These are phyloP conservation scores for Amyloporia xantha DNA, from an alignment of 768 basidiomycete species.

Conservation along the genomic window DNA sequence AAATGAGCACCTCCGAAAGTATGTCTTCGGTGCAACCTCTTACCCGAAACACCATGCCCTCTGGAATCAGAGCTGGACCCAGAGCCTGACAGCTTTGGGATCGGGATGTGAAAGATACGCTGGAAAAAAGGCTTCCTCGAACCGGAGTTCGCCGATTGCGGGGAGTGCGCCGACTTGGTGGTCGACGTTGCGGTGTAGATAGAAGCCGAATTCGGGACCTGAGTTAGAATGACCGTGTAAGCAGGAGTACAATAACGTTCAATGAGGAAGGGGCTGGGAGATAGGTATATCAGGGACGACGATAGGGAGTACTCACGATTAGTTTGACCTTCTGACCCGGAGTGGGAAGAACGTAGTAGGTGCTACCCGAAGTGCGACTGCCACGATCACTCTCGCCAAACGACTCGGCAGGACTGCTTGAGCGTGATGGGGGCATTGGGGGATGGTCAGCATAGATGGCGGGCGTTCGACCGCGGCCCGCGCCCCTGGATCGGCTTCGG, in stretches of 20 bases:
- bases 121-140: conserved; percentile 56
- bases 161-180: conserved; percentile 49
- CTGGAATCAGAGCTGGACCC: conserved; percentile 15
- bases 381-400: conserved; percentile 13
- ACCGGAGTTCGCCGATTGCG: conserved; percentile 30
- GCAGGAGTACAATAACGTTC: conserved; percentile 7
- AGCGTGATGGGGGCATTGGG: conserved; percentile 29
- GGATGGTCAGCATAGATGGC: conserved; percentile 3
- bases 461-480: conserved; percentile 8
- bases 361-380: conserved; percentile 57
- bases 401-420: conserved; percentile 6
- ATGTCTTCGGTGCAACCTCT: conserved; percentile 16
- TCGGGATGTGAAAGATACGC: conserved; percentile 41
- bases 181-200: conserved; percentile 54
- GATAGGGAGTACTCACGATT: conserved; percentile 48
- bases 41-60: conserved; percentile 16
- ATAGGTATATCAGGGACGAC: conserved; percentile 5
- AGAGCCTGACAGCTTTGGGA: conserved; percentile 13
- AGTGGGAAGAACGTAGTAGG: conserved; percentile 68
- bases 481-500: conserved; percentile 9
- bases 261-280: conserved; percentile 9
- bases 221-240: conserved; percentile 9
- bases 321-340: conserved; percentile 72
- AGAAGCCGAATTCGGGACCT: conserved; percentile 41
- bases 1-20: conserved; percentile 14